Conservation (phyloP, 2,329 filamentous ascomycete genomes). For the Zopfia rhizophila region DNA sequence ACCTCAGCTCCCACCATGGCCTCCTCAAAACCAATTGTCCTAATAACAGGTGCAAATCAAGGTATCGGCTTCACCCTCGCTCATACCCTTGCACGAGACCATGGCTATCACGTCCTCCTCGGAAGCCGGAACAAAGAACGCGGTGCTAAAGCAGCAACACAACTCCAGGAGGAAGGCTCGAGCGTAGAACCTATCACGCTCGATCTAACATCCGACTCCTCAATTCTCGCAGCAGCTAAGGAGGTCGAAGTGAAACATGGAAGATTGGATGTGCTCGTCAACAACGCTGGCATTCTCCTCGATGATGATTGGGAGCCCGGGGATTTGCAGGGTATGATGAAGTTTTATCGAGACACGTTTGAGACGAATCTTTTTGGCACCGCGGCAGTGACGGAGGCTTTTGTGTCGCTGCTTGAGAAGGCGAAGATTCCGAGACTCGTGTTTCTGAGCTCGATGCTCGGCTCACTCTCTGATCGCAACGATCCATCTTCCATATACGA, state of each 20-base stretch:
- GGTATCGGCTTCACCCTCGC: conserved; percentile 28
- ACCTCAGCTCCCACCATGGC: background rate
- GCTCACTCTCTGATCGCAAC: conserved; percentile 9
- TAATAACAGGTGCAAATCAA: conserved; percentile 30
- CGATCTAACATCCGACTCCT: conserved; percentile 26
- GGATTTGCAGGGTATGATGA: too few relatives aligned
- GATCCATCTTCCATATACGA: conserved; percentile 1
- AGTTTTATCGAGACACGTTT: conserved; percentile 16
- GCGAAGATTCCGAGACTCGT: conserved; percentile 13
- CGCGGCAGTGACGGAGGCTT: conserved; percentile 16
- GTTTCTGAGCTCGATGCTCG: conserved; percentile 14
- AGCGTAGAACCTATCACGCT: conserved; percentile 35
- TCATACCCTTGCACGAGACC: conserved; percentile 24
- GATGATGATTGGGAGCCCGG: too few relatives aligned
- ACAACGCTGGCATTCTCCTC: conserved; percentile 26
- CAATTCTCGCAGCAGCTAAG: conserved; percentile 22
- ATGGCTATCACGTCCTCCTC: conserved; percentile 29
- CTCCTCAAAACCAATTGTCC: conserved; percentile 12
- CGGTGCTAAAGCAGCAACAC: conserved; percentile 20
- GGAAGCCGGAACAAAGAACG: conserved; percentile 19
- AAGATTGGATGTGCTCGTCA: conserved; percentile 24
- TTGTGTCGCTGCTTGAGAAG: conserved; percentile 17
- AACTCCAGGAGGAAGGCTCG: conserved; percentile 13
- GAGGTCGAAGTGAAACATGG: conserved; percentile 19
- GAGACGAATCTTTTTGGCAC: conserved; percentile 21